Evolutionary conservation across 805 yeast species (phyloP), one percentile per base, ranked within the genome.

Genomic region (Danielozyma ontarioensis): DNA sequence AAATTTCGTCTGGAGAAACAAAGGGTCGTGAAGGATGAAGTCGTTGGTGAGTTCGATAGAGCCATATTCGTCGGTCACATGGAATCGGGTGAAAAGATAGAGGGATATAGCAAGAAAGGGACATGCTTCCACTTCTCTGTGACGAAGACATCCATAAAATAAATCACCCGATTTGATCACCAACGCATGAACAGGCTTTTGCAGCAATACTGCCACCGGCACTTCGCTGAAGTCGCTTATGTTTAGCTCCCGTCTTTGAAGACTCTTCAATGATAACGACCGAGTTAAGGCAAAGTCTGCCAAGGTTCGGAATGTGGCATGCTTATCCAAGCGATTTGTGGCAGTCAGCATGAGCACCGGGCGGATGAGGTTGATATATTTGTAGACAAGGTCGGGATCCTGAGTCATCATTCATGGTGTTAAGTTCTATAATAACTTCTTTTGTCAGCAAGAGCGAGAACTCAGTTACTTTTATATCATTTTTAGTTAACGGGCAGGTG

Each of bases 81-180:
- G 64, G 28, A 55, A 53, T 18, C 62, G 31, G 16, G 47, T 38
- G 28, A 57, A 58, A 16, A 58, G 44, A 32, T 58, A 58, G 8
- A 48, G 37, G 3, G 59, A 42, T n/a, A 58, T 32, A 2, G 55
- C 50, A 5, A 51, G 45, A 27, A 49, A 56, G 5, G 54, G 54
- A 35, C 64, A 58, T 15, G 44, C 38, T 35, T 56, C 58, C 12
- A 55, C 45, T 37, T 45, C 32, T 32, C 39, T 45, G 31, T 49
- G 42, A 26, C 60, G 34, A 19, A 55, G 36, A 32, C 55, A 44
- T 2, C 51, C 59, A 31, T 39, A 38, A 31, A 30, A 50, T 7
- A 32, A 42, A 19, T 33, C 23, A 12, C 29, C 22, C 18, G 40
- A 22, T 14, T 29, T 17, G 10, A 39, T 22, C n/a, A 36, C 27